Evolutionary conservation across 164 flowering plant species (phyloP).

Genomic region (Taxillus chinensis): DNA sequence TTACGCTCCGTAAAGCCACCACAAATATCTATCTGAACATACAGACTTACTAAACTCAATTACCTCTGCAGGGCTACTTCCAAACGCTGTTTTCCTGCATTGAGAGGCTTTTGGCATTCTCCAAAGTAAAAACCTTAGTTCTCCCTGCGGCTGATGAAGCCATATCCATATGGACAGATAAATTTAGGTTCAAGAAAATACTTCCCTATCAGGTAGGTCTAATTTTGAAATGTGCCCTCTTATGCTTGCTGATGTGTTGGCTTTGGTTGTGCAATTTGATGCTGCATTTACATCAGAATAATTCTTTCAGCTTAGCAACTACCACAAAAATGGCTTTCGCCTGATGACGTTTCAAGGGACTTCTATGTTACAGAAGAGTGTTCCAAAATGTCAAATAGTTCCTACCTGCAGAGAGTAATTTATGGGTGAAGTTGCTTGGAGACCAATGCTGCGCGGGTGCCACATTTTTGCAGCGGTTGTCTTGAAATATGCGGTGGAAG

Average conservation of each 20-base stretch:
- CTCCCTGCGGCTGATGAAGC: conserved; percentile 68
- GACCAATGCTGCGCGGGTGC: neutral
- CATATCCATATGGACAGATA: conserved; percentile 47
- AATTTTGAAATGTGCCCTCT: neutral
- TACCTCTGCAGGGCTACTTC: conserved; percentile 39
- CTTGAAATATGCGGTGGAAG: neutral
- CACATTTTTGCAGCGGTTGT: neutral
- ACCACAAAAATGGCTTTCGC: conserved; percentile 31
- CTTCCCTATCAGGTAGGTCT: conserved; percentile 29
- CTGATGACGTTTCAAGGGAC: conserved; percentile 45
- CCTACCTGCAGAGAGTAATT: conserved; percentile 3
- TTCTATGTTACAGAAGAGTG: conserved; percentile 37
- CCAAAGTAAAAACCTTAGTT: conserved; percentile 43
- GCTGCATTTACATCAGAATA: neutral
- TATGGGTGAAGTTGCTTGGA: neutral
- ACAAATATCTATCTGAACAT: too few relatives aligned
- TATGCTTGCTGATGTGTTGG: neutral
- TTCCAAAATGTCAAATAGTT: conserved; percentile 21
- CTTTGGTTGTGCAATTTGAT: neutral
- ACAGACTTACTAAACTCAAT: neutral
- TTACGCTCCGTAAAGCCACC: too few relatives aligned
- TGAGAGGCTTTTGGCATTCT: conserved; percentile 38
- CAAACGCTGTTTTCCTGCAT: conserved; percentile 46
- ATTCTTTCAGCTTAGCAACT: conserved; percentile 33
- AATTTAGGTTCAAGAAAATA: conserved; percentile 41